Percentiles rank a stretch among this genome's conserved stretches.
Evolutionary conservation across 768 basidiomycete genomes (phyloP).

Genomic region (Naganishia vaughanmartiniae): DNA sequence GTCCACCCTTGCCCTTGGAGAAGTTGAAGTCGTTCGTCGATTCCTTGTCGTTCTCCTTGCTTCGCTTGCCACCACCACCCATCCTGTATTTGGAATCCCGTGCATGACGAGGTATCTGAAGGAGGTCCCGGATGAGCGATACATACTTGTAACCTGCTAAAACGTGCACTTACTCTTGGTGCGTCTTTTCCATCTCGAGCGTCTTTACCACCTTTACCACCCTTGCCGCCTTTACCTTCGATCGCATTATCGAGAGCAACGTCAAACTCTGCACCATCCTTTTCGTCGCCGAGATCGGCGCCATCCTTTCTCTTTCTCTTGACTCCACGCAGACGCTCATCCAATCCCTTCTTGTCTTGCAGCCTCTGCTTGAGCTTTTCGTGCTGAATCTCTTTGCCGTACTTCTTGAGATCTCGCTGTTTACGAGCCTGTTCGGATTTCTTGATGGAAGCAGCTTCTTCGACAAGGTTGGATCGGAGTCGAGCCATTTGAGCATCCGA

Average conservation of each 20-base stretch:
- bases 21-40: constrained; percentile 73
- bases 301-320: constrained; percentile 90
- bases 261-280: constrained; percentile 71
- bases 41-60: constrained; percentile 77
- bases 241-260: constrained; percentile 88
- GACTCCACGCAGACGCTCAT: constrained; percentile 77
- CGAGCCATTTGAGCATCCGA: constrained; percentile 96
- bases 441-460: constrained; percentile 83
- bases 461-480: constrained; percentile 81
- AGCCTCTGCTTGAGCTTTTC: constrained; percentile 91
- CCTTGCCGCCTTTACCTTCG: constrained; percentile 40
- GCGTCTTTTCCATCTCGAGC: constrained; percentile 37
- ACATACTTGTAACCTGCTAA: background rate
- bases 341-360: constrained; percentile 84
- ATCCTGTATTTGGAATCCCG: constrained; percentile 82
- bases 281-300: constrained; percentile 62
- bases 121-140: constrained; percentile 53
- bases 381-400: constrained; percentile 93
- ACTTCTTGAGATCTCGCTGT: constrained; percentile 94
- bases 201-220: constrained; percentile 35
- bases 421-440: constrained; percentile 85
- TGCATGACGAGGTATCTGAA: constrained; percentile 59
- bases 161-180: constrained; percentile 38
- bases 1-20: constrained; percentile 37
- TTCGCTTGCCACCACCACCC: constrained; percentile 58